These are phyloP conservation scores for Lasiosphaeris hirsuta DNA, from an alignment of 495 filamentous ascomycete species.

Conservation along the genomic window DNA sequence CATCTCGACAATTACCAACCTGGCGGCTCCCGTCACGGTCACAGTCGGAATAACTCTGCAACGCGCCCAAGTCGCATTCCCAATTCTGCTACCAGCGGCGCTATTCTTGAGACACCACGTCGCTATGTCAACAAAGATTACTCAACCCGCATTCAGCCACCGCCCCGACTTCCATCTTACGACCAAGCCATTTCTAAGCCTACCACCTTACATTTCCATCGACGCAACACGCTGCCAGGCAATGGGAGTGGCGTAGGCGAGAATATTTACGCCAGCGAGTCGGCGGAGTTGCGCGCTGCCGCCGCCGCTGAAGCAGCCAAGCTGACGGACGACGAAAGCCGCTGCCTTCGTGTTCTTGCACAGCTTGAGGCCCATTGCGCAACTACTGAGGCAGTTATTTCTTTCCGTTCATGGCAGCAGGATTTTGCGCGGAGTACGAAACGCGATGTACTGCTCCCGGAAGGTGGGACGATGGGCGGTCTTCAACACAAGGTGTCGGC, in stretches of 20 bases:
- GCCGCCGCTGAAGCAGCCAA: no score
- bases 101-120: constrained; percentile 19
- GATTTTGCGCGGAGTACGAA: constrained; percentile 36
- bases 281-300: no score
- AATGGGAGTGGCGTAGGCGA: no score
- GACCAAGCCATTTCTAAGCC: neutral
- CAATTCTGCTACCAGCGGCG: constrained; percentile 27
- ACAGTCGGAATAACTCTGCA: neutral
- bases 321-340: constrained; percentile 35
- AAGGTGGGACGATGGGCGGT: constrained; percentile 31
- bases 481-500: no score
- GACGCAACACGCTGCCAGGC: no score
- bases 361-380: constrained; percentile 46
- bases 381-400: constrained; percentile 47
- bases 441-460: constrained; percentile 27
- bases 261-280: no score
- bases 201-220: no score
- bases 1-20: neutral
- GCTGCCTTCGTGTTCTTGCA: constrained; percentile 45
- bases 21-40: neutral
- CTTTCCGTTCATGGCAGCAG: constrained; percentile 46
- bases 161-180: neutral
- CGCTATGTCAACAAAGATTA: no score
- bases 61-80: constrained; percentile 12
- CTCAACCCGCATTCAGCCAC: neutral